These are phyloP conservation scores for Paramecium primaurelia DNA, from an alignment of 73 alveolate species.

Conservation along the genomic window DNA sequence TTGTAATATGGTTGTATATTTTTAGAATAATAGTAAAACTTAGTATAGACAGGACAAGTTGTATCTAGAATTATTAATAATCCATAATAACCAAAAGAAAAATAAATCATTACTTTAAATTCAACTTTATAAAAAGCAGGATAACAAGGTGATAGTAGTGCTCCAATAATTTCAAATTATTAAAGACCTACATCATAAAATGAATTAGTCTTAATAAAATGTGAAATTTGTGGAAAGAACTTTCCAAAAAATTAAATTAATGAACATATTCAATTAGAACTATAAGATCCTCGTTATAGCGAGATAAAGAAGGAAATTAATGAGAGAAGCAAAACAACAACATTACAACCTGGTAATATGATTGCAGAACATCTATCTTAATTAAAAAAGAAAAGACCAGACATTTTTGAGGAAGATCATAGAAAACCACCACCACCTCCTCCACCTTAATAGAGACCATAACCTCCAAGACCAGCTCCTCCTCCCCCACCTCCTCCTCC, in stretches of 20 bases:
- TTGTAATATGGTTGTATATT: background rate
- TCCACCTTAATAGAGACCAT: slow-evolving; percentile 38
- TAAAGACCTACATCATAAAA: slow-evolving; percentile 71
- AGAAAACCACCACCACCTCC: slow-evolving; percentile 49
- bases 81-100: slow-evolving; percentile 37
- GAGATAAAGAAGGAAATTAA: slow-evolving; percentile 71
- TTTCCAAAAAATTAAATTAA: slow-evolving; percentile 81
- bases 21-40: slow-evolving; percentile 13
- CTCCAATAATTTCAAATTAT: slow-evolving; percentile 82
- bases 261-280: slow-evolving; percentile 89
- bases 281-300: slow-evolving; percentile 94
- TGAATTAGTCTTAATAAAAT: slow-evolving; percentile 74
- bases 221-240: slow-evolving; percentile 87
- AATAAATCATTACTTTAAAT: slow-evolving; percentile 43
- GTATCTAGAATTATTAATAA: slow-evolving; percentile 59
- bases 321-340: slow-evolving; percentile 62
- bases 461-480: slow-evolving; percentile 42
- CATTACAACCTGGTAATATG: slow-evolving; percentile 16
- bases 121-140: background rate
- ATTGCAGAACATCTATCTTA: slow-evolving; percentile 21
- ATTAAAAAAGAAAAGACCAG: slow-evolving; percentile 46
- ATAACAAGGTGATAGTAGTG: slow-evolving; percentile 68
- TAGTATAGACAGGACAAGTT: slow-evolving; percentile 67
- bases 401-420: slow-evolving; percentile 38
- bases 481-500: slow-evolving; percentile 64